Percentiles rank a stretch among this genome's conserved stretches.
phyloP scores from a whole-genome alignment of 2,329 filamentous ascomycete species.

The Boeremia exigua region DNA sequence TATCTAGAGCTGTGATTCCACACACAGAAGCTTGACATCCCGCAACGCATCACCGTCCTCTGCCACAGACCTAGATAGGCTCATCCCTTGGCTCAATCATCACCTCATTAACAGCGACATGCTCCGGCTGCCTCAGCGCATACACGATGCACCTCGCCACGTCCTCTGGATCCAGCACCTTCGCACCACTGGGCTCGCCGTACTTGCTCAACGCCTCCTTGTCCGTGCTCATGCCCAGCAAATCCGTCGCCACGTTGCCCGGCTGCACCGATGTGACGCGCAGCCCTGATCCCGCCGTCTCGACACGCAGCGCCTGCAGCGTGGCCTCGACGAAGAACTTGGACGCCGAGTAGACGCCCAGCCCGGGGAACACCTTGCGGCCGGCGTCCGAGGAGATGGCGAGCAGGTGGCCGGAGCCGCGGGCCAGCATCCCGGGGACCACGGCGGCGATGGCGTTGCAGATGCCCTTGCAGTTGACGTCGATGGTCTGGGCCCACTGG shows the following conservation, averaged over 20 bases:
- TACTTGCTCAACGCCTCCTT: constrained; percentile 78
- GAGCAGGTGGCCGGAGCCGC: constrained; percentile 74
- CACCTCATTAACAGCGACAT: constrained; percentile 82
- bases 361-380: constrained; percentile 79
- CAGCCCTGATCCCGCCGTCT: constrained; percentile 76
- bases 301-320: constrained; percentile 74
- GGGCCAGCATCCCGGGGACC: constrained; percentile 73
- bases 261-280: constrained; percentile 78
- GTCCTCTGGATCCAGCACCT: constrained; percentile 75
- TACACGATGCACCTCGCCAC: constrained; percentile 76
- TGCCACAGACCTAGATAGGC: constrained; percentile 31
- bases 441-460: constrained; percentile 73
- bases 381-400: constrained; percentile 84
- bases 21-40: no score
- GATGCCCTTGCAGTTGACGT: constrained; percentile 86
- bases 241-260: constrained; percentile 75
- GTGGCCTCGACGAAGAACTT: constrained; percentile 88
- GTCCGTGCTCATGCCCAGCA: constrained; percentile 77
- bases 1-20: no score
- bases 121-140: constrained; percentile 73
- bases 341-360: constrained; percentile 81
- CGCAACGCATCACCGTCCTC: neutral
- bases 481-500: constrained; percentile 82
- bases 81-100: constrained; percentile 61
- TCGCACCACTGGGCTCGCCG: constrained; percentile 75